phyloP scores from a whole-genome alignment of 352 stramenopile genomes.

The Pythium aristosporum region DNA sequence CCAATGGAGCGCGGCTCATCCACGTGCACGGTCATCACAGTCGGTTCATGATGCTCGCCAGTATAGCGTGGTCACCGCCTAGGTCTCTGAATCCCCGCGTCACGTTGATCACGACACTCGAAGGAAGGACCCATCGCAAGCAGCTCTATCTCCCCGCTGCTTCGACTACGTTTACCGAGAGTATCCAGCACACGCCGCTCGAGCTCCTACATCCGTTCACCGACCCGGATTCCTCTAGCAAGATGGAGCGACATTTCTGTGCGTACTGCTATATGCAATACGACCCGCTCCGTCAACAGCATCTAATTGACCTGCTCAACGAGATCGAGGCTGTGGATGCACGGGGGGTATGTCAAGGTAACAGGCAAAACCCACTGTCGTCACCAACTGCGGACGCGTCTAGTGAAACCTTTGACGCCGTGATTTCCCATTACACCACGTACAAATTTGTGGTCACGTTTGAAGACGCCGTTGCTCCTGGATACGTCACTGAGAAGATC shows the following conservation, averaged over 20 bases:
- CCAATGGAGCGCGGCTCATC: not conserved
- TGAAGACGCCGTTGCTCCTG: constrained; percentile 40
- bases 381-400: not conserved
- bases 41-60: constrained; percentile 11
- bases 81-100: not conserved
- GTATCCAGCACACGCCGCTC: constrained; percentile 19
- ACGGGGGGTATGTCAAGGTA: constrained; percentile 43
- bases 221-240: not conserved
- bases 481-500: constrained; percentile 71
- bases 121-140: not conserved
- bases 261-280: constrained; percentile 53
- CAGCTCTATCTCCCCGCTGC: constrained; percentile 28
- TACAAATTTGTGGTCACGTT: constrained; percentile 79
- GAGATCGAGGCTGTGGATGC: constrained; percentile 46
- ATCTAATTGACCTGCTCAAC: constrained; percentile 54
- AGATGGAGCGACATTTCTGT: constrained; percentile 30
- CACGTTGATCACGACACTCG: not conserved
- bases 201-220: constrained; percentile 11
- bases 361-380: not conserved
- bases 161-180: constrained; percentile 43
- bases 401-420: not conserved
- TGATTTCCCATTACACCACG: constrained; percentile 1
- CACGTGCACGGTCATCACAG: not conserved
- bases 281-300: constrained; percentile 42
- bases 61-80: not conserved